Conservation (phyloP, 192 early-diverging fungal genomes). For the Thamnidium elegans region DNA sequence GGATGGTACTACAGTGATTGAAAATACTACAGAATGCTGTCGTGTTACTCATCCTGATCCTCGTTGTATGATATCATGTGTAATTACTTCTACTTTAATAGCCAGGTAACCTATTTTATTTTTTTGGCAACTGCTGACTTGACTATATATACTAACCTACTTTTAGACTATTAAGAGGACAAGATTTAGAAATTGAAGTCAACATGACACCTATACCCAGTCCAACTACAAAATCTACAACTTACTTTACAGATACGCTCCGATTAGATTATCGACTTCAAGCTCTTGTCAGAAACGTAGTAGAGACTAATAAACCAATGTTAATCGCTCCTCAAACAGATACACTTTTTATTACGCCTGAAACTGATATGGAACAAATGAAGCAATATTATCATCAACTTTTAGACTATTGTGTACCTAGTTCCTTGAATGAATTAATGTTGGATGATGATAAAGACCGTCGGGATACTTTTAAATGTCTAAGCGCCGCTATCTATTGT, state of each 20-base stretch:
- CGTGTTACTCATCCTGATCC: slow-evolving; percentile 48
- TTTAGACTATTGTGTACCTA: slow-evolving; percentile 11
- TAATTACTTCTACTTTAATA: slow-evolving; percentile 38
- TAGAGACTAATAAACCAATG: slow-evolving; percentile 36
- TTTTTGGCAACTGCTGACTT: neutral
- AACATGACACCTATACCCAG: slow-evolving; percentile 8
- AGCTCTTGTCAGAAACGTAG: slow-evolving; percentile 28
- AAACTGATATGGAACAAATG: slow-evolving; percentile 21
- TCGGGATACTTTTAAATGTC: slow-evolving; percentile 25
- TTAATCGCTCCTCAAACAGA: slow-evolving; percentile 30
- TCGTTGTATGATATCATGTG: slow-evolving; percentile 42
- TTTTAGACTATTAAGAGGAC: slow-evolving; percentile 31
- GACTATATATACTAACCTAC: neutral
- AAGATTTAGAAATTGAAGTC: slow-evolving; percentile 25
- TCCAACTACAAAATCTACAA: neutral
- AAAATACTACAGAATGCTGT: slow-evolving; percentile 33
- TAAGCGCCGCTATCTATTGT: slow-evolving; percentile 25
- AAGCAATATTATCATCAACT: slow-evolving; percentile 28
- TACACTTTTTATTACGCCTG: slow-evolving; percentile 25
- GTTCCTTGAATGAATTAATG: slow-evolving; percentile 9
- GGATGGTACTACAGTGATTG: slow-evolving; percentile 41
- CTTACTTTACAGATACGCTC: slow-evolving; percentile 18
- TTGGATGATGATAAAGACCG: slow-evolving; percentile 2
- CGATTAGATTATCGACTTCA: slow-evolving; percentile 19
- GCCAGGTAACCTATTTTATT: slow-evolving; percentile 16